Percentiles rank a stretch among this genome's conserved stretches.
phyloP scores from a whole-genome alignment of 495 filamentous ascomycete genomes.

The Penicillium bovifimosum region DNA sequence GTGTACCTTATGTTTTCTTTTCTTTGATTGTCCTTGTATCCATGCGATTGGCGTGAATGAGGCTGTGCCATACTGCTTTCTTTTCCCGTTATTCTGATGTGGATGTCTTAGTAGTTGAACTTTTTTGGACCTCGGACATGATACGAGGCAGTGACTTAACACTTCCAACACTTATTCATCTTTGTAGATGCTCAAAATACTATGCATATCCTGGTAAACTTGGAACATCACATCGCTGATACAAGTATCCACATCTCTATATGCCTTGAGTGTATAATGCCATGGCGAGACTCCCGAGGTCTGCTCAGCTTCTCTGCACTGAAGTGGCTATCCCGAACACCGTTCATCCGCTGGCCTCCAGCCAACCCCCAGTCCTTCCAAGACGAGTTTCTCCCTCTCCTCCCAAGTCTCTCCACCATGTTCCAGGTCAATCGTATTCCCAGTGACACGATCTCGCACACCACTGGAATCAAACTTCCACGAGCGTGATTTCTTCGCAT shows the following conservation, averaged over 20 bases:
- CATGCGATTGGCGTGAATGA: conserved; percentile 12
- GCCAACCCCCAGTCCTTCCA: conserved; percentile 69
- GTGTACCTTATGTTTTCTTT: conserved; percentile 10
- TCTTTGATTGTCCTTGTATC: conserved; percentile 12
- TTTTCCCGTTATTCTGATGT: conserved; percentile 14
- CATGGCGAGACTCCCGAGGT: neutral
- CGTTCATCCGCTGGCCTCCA: conserved; percentile 70
- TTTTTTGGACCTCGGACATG: conserved; percentile 15
- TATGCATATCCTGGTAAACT: no score
- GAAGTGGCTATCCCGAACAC: conserved; percentile 56
- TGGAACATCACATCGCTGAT: neutral
- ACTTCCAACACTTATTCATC: neutral
- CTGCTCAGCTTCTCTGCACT: neutral
- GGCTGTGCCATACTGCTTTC: conserved; percentile 20
- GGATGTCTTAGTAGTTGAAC: conserved; percentile 6
- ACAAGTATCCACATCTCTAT: neutral
- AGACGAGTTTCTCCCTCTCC: conserved; percentile 73
- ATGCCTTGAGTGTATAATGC: neutral
- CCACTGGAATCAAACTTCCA: conserved; percentile 94
- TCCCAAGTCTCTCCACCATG: conserved; percentile 50
- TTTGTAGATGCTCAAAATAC: no score
- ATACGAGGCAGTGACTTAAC: neutral
- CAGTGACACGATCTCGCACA: conserved; percentile 59
- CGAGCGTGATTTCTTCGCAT: conserved; percentile 63
- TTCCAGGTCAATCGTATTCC: conserved; percentile 64